A percentile compares a stretch with the other conserved stretches of the same genome.
phyloP scores from a whole-genome alignment of 192 early-diverging fungal species.

The Linnemannia exigua region DNA sequence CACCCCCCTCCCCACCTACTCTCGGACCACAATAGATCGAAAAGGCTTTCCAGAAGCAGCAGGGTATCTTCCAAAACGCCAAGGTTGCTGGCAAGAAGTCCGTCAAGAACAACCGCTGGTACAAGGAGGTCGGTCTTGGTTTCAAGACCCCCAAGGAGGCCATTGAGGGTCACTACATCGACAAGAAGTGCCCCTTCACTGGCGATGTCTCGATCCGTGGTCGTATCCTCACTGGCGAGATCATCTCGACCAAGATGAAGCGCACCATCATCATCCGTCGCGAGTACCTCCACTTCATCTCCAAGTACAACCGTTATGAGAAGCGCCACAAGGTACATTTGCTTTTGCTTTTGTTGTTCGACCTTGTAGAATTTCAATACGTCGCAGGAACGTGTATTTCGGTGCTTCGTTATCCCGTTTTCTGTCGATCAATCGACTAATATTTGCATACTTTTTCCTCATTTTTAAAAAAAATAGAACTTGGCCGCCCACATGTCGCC shows the following conservation, averaged over 20 bases:
- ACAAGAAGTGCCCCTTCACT: slow-evolving; percentile 99
- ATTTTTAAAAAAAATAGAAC: slow-evolving; percentile 75
- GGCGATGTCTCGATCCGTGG: slow-evolving; percentile 97
- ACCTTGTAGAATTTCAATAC: no score
- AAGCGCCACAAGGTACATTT: slow-evolving; percentile 97
- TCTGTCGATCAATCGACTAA: neutral
- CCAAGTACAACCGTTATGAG: slow-evolving; percentile 99
- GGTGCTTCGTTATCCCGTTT: no score
- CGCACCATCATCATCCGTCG: slow-evolving; percentile 98
- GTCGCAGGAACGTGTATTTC: no score
- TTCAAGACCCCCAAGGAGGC: slow-evolving; percentile 99
- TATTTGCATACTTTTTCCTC: neutral
- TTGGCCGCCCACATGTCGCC: slow-evolving; percentile 96
- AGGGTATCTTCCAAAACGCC: slow-evolving; percentile 93
- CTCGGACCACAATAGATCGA: slow-evolving; percentile 75
- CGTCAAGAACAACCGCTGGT: slow-evolving; percentile 89
- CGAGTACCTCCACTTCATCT: slow-evolving; percentile 99
- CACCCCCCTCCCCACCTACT: neutral
- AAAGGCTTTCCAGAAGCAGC: slow-evolving; percentile 98
- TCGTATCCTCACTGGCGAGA: slow-evolving; percentile 94
- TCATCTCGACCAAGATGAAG: slow-evolving; percentile 98
- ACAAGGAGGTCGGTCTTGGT: slow-evolving; percentile 98
- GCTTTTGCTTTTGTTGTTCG: no score
- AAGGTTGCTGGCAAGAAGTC: slow-evolving; percentile 80
- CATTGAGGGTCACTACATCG: slow-evolving; percentile 97